A percentile compares a stretch with the other conserved stretches of the same genome.
Evolutionary conservation across 202 grass and related monocot genomes (phyloP).

Genomic region (Zoysia matrella): DNA sequence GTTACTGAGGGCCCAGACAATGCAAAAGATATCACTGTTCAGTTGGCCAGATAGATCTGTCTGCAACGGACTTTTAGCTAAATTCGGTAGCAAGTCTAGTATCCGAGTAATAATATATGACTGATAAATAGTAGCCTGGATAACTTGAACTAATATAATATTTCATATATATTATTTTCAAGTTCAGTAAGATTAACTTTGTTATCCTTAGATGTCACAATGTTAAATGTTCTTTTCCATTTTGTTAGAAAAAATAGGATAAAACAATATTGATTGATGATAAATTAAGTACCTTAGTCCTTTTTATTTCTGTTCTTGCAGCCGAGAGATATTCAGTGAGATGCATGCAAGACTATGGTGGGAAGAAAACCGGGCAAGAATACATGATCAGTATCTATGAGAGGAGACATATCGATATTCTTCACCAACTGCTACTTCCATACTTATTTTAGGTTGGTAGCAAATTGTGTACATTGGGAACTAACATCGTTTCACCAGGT

Average conservation of each 20-base stretch:
- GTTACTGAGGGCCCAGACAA: background rate
- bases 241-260: slow-evolving; percentile 4
- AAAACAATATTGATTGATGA: background rate
- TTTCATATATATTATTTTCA: background rate
- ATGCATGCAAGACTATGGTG: slow-evolving; percentile 85
- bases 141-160: background rate
- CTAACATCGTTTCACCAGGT: slow-evolving; percentile 43
- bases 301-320: slow-evolving; percentile 44
- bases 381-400: slow-evolving; percentile 84
- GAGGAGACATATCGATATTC: slow-evolving; percentile 17
- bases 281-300: background rate
- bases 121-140: background rate
- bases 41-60: slow-evolving; percentile 2
- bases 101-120: background rate
- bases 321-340: slow-evolving; percentile 86
- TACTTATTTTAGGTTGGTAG: background rate
- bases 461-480: slow-evolving; percentile 44
- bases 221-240: background rate
- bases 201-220: slow-evolving; percentile 11
- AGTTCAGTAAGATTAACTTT: background rate
- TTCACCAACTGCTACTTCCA: slow-evolving; percentile 5
- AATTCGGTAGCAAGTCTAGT: slow-evolving; percentile 3
- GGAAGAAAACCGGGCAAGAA: slow-evolving; percentile 74
- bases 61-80: background rate
- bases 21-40: slow-evolving; percentile 5